Percentiles rank a stretch among this genome's conserved stretches.
These are phyloP conservation scores for Zea luxurians DNA, from an alignment of 176 grass and related monocot genomes.

Conservation along the genomic window DNA sequence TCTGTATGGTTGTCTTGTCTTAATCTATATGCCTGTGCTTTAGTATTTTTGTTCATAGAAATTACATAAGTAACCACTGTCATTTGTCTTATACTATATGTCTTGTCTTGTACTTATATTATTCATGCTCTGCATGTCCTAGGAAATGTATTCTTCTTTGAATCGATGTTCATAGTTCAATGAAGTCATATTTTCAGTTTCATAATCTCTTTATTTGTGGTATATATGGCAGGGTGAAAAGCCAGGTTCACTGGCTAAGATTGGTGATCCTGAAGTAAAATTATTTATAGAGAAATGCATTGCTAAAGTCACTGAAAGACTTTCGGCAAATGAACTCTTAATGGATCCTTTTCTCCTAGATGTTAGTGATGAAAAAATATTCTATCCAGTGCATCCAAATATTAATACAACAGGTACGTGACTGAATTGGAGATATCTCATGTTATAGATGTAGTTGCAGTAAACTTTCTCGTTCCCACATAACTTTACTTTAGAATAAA, in stretches of 20 bases:
- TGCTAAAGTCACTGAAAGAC: conserved; percentile 56
- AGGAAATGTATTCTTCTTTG: conserved; percentile 21
- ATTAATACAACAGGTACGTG: conserved; percentile 46
- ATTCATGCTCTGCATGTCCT: neutral
- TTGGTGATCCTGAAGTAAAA: conserved; percentile 62
- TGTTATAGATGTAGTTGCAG: neutral
- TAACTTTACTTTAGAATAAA: conserved; percentile 36
- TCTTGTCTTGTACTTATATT: neutral
- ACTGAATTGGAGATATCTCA: neutral
- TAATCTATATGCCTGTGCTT: neutral
- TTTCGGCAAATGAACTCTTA: conserved; percentile 62
- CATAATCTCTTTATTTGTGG: neutral
- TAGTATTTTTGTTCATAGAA: conserved; percentile 11
- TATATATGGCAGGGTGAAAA: conserved; percentile 53
- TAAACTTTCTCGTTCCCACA: neutral
- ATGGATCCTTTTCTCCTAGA: conserved; percentile 78
- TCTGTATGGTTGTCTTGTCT: neutral
- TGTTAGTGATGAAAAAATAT: conserved; percentile 50
- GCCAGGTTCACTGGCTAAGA: conserved; percentile 64
- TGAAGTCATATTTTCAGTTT: neutral
- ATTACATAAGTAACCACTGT: neutral
- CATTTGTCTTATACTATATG: too few relatives aligned
- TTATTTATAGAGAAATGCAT: conserved; percentile 83
- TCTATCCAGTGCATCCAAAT: conserved; percentile 38
- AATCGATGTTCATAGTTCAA: neutral